Evolutionary conservation across 1,284 basidiomycete species (phyloP), one percentile per base, ranked within the genome.

Genomic region (Cutaneotrichosporon spelunceum): DNA sequence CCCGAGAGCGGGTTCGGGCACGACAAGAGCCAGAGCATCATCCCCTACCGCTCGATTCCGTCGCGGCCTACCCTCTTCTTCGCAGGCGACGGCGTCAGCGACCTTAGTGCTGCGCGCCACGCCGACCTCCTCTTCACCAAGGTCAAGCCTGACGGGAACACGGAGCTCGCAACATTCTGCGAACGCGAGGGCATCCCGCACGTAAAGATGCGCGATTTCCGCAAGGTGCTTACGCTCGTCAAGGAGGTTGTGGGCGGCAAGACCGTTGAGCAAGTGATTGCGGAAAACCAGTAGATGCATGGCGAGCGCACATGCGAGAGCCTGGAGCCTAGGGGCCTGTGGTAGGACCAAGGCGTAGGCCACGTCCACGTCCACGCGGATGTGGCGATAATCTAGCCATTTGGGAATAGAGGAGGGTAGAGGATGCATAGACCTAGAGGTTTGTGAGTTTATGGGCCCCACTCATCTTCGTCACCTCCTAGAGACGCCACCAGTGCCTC

Each of bases 91-190:
- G 93, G 93, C 50, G 93, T 95, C 4, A 57, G 72, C 88, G 92
- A 95, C 77, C 85, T 96, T 78, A 91, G 89, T 10, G 93, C 93
- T 2, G 93, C 93, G 0, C 83, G 83, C 59, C 90, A 93, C 69
- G 91, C 93, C 23, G 91, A 96, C 78, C 81, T 93, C 21, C 83
- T 97, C 27, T 95, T 95, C 76, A 91, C 93, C 66, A 96, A 96
- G 79, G 75, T 80, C 70, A 90, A 90, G 71, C 80, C 81, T 0
- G 85, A 86, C 66, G 88, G 87, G 53, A 89, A 91, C 70, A 94
- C 93, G 71, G 92, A 96, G 73, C 82, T 97, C 7, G 85, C 87
- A 60, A 83, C 83, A 29, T 93, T 90, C 79, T 95, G 92, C 82
- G 72, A 71, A 68, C 73, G 68, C 56, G 71, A 77, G 67, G 54